phyloP scores from a whole-genome alignment of 2,329 filamentous ascomycete genomes.

The Alternaria gaisen region DNA sequence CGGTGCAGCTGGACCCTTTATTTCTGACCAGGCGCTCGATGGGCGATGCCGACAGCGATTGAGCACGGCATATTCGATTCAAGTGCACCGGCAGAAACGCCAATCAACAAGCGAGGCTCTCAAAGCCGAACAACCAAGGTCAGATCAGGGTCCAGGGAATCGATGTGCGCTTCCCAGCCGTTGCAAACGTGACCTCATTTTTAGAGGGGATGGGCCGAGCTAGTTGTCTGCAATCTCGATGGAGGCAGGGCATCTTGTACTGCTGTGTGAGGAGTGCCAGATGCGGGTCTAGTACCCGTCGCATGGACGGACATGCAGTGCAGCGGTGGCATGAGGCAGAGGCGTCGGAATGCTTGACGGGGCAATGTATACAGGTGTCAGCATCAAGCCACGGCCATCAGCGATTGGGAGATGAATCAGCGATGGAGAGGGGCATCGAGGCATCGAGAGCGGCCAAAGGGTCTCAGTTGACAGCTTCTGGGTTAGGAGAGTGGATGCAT shows the following conservation, averaged over 20 bases:
- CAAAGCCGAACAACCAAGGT: neutral
- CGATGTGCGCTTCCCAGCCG: neutral
- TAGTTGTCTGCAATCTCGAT: conserved; percentile 21
- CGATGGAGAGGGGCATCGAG: conserved; percentile 3
- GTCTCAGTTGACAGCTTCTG: neutral
- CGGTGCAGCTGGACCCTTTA: neutral
- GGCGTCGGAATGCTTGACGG: too few relatives aligned
- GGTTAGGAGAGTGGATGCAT: conserved; percentile 6
- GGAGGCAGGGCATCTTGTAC: neutral
- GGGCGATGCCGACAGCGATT: conserved; percentile 29
- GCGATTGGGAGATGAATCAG: conserved; percentile 9
- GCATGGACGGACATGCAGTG: neutral
- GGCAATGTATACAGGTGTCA: too few relatives aligned
- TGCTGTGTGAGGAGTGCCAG: neutral
- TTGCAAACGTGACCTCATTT: conserved; percentile 15
- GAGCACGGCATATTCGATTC: conserved; percentile 28
- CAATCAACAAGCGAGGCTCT: neutral
- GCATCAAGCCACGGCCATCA: neutral
- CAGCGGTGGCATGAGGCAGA: too few relatives aligned
- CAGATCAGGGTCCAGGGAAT: conserved; percentile 18
- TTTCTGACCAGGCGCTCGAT: conserved; percentile 19
- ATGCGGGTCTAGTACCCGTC: neutral
- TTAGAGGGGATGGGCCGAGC: neutral
- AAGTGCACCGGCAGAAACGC: neutral
- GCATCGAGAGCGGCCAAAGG: conserved; percentile 3